phyloP scores from a whole-genome alignment of 306 rosid genomes.

The Quercus cerris region DNA sequence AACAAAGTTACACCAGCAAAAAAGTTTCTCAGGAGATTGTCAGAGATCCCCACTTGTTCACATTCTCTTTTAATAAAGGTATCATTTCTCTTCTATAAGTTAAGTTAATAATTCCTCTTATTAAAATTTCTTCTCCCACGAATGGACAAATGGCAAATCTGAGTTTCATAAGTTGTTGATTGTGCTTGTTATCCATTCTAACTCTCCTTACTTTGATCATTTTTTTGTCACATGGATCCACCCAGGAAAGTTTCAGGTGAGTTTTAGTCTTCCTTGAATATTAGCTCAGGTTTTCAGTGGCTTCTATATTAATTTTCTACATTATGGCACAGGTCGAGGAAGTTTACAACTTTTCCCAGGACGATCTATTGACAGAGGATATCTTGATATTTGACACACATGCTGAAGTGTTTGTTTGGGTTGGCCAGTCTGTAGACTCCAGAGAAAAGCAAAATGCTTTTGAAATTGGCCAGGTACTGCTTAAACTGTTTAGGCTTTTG shows the following conservation, averaged over 20 bases:
- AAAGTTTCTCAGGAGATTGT: slow-evolving; percentile 56
- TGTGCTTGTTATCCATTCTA: slow-evolving; percentile 33
- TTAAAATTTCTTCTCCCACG: neutral
- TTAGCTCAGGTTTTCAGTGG: slow-evolving; percentile 14
- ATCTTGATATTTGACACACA: slow-evolving; percentile 89
- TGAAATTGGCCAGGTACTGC: slow-evolving; percentile 77
- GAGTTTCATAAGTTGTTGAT: slow-evolving; percentile 13
- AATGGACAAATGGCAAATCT: slow-evolving; percentile 8
- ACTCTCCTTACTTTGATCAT: slow-evolving; percentile 32
- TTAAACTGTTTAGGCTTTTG: slow-evolving; percentile 12
- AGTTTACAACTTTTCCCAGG: slow-evolving; percentile 85
- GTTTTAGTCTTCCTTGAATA: slow-evolving; percentile 13
- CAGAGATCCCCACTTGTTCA: slow-evolving; percentile 89
- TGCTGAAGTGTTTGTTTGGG: slow-evolving; percentile 98
- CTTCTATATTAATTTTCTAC: slow-evolving; percentile 23
- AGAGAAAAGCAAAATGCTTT: slow-evolving; percentile 88
- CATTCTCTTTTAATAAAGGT: slow-evolving; percentile 81
- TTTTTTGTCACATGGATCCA: slow-evolving; percentile 39
- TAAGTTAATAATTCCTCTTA: neutral
- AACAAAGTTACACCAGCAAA: slow-evolving; percentile 75
- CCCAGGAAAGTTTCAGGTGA: slow-evolving; percentile 94
- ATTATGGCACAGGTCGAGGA: slow-evolving; percentile 70
- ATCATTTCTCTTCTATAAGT: slow-evolving; percentile 11
- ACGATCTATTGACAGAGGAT: slow-evolving; percentile 94
- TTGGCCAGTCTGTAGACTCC: slow-evolving; percentile 83